Conservation (phyloP, 1,284 basidiomycete species). For the Rugosomyces carneus region DNA sequence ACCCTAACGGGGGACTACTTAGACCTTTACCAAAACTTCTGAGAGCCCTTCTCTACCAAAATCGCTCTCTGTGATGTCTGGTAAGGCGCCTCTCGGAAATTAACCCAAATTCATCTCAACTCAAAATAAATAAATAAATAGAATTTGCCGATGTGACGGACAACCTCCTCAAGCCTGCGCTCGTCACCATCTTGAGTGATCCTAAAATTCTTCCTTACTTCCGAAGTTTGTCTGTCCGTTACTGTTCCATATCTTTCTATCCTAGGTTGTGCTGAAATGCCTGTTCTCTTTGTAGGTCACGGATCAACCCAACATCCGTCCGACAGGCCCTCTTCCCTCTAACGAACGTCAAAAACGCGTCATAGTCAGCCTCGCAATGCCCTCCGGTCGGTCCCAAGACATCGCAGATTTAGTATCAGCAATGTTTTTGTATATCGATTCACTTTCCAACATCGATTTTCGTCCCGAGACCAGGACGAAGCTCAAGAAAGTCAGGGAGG, state of each 20-base stretch:
- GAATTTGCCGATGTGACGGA: conserved; percentile 82
- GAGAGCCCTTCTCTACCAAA: conserved; percentile 59
- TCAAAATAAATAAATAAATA: too few relatives aligned
- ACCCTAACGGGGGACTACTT: conserved; percentile 9
- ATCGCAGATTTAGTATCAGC: conserved; percentile 60
- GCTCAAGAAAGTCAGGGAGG: conserved; percentile 65
- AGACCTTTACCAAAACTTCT: conserved; percentile 77
- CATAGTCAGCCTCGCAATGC: conserved; percentile 60
- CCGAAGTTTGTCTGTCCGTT: conserved; percentile 60
- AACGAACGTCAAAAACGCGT: conserved; percentile 62
- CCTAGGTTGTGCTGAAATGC: conserved; percentile 5
- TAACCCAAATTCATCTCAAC: background rate
- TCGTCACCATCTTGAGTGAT: conserved; percentile 56
- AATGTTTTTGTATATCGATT: conserved; percentile 70
- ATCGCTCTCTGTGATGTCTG: conserved; percentile 67
- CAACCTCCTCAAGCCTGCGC: conserved; percentile 60
- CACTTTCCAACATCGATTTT: conserved; percentile 51
- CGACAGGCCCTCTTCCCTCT: conserved; percentile 41
- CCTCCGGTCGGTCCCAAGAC: conserved; percentile 40
- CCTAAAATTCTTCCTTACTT: conserved; percentile 69
- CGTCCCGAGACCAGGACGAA: conserved; percentile 79
- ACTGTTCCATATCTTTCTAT: conserved; percentile 6
- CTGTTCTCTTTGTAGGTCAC: conserved; percentile 48
- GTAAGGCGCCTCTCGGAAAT: conserved; percentile 24
- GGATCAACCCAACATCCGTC: conserved; percentile 75